phyloP scores from a whole-genome alignment of 768 basidiomycete genomes.

The Leccinum rimulosum region DNA sequence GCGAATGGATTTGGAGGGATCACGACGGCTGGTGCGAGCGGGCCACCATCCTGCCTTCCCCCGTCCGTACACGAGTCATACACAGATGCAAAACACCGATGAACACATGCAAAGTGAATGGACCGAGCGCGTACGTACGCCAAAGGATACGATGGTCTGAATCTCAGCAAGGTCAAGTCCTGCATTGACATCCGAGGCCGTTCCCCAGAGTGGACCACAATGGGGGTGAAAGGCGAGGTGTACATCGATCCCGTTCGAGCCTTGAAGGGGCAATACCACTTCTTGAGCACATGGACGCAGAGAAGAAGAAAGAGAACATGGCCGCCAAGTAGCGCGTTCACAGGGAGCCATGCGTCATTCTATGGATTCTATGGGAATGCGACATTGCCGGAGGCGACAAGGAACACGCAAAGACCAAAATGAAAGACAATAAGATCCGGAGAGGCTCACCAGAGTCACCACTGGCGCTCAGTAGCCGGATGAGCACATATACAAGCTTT shows the following conservation, averaged over 20 bases:
- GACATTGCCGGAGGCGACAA: background rate
- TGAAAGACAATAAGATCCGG: background rate
- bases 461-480: conserved; percentile 1
- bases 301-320: background rate
- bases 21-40: conserved; percentile 40
- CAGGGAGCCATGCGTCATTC: conserved; percentile 28
- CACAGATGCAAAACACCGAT: background rate
- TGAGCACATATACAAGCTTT: conserved; percentile 5
- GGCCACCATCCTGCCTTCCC: conserved; percentile 44
- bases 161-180: conserved; percentile 38
- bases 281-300: conserved; percentile 10
- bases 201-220: conserved; percentile 42
- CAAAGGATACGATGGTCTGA: conserved; percentile 53
- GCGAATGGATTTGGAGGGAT: conserved; percentile 37
- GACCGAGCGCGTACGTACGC: conserved; percentile 31
- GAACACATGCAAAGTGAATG: background rate
- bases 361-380: background rate
- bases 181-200: conserved; percentile 45
- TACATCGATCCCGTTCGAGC: conserved; percentile 19
- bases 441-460: conserved; percentile 15
- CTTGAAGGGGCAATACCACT: conserved; percentile 8
- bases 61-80: conserved; percentile 54
- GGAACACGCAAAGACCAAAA: background rate
- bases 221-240: conserved; percentile 46
- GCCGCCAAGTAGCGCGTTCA: background rate